Evolutionary conservation across 768 basidiomycete species (phyloP).

Genomic region (Boletus fagicola): DNA sequence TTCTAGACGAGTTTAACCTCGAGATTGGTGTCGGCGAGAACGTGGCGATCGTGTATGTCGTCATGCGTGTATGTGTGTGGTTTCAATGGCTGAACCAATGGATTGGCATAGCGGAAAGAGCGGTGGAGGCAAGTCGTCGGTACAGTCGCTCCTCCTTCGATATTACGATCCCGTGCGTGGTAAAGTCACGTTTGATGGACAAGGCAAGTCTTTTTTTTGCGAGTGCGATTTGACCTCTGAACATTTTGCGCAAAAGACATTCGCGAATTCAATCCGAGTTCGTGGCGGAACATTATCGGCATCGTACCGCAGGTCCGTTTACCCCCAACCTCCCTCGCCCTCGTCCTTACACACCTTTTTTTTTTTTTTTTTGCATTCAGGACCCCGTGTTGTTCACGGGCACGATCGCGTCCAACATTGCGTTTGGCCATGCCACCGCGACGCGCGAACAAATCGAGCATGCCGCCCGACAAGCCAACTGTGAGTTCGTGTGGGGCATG

Average conservation of each 20-base stretch:
- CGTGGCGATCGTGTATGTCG: constrained; percentile 86
- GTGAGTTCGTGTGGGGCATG: constrained; percentile 94
- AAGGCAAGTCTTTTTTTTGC: constrained; percentile 48
- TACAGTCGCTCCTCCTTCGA: constrained; percentile 81
- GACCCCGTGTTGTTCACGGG: constrained; percentile 90
- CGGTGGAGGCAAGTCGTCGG: constrained; percentile 91
- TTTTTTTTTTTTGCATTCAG: constrained; percentile 7
- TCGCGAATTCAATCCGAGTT: constrained; percentile 76
- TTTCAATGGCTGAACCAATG: not conserved
- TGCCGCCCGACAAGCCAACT: constrained; percentile 89
- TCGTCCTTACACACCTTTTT: not conserved
- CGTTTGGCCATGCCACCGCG: constrained; percentile 75
- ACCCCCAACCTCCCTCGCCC: not conserved
- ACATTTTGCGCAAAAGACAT: constrained; percentile 52
- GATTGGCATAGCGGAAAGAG: constrained; percentile 69
- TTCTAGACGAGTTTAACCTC: constrained; percentile 81
- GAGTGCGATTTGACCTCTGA: not conserved
- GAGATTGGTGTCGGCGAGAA: constrained; percentile 82
- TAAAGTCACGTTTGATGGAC: constrained; percentile 79
- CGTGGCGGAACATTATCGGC: constrained; percentile 87
- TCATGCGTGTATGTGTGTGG: not conserved
- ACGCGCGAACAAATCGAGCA: constrained; percentile 83
- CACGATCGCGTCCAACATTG: constrained; percentile 93
- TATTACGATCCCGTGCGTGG: constrained; percentile 90
- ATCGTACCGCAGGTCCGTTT: constrained; percentile 78